phyloP scores from a whole-genome alignment of 2,329 filamentous ascomycete genomes.

The Penicillium sp. region DNA sequence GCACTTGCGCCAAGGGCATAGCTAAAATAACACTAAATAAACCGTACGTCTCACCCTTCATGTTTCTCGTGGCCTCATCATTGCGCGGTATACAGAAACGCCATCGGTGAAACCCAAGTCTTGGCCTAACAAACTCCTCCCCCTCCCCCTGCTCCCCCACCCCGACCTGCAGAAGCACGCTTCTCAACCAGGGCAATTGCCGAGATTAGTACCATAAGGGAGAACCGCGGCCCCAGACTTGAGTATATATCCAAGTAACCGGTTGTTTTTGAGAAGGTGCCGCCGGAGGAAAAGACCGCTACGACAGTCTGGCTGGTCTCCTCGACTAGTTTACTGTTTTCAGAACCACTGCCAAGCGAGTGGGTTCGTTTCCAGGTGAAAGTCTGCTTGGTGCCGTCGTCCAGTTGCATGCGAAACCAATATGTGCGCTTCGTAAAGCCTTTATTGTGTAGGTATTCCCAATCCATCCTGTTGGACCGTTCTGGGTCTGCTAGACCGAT shows the following conservation, averaged over 20 bases:
- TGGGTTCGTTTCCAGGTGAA: constrained; percentile 31
- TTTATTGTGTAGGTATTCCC: constrained; percentile 26
- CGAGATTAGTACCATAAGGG: constrained; percentile 26
- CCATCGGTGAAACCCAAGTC: not conserved
- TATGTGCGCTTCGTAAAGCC: constrained; percentile 20
- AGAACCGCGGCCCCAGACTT: constrained; percentile 23
- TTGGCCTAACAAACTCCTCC: constrained; percentile 1
- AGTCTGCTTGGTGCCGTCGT: constrained; percentile 8
- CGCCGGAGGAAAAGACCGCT: constrained; percentile 25
- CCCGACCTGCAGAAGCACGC: constrained; percentile 2
- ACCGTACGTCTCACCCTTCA: not conserved
- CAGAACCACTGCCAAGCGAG: constrained; percentile 19
- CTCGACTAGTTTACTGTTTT: constrained; percentile 31
- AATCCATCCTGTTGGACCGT: constrained; percentile 18
- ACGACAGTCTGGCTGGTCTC: constrained; percentile 22
- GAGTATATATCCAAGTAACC: constrained; percentile 27
- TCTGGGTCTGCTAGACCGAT: constrained; percentile 28
- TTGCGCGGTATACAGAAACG: not conserved
- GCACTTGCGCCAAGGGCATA: not conserved
- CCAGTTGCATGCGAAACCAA: constrained; percentile 22
- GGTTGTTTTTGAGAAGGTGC: constrained; percentile 22
- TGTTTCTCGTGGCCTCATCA: not conserved
- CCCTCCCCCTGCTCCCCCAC: not conserved
- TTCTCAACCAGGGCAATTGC: constrained; percentile 23
- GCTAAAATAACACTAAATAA: not conserved